Evolutionary conservation across 257 asterid genomes (phyloP), one percentile per base, ranked within the genome.

Genomic region (Salvia rosmarinus): DNA sequence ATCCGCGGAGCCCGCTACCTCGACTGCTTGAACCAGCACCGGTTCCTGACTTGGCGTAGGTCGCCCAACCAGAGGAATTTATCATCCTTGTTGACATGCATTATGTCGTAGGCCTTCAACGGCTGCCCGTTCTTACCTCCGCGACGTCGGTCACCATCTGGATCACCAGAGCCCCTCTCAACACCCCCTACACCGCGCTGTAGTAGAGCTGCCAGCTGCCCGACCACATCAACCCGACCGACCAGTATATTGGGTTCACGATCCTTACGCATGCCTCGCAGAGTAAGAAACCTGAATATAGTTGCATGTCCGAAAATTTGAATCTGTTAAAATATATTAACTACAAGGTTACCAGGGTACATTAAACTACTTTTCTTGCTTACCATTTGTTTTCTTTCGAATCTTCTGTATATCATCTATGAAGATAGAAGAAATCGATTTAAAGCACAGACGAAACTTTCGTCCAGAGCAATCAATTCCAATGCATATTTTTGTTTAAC

Each of bases 241-340:
- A 88, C 20, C 98, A 96, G 77, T 84, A 79, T 14, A 86, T 84
- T 68, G 98, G 96, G 58, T 92, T 89, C 67, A 92, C 90, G 21
- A 92, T 89, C 50, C 98, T 68, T 13, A 96, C 98, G 40, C 98
- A 92, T 0, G 98, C 96, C 76, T 92, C 98, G 75, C 86, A 89
- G 4, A 89, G 74, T 35, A 92, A 47, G 7, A 96, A 96, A 92
- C 80, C 90, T 80, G 55, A 92, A 92, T 72, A 89, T 82, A 40
- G 82, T 95, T 92, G 90, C 81, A 82, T 2, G n/a, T n/a, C n/a
- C n/a, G n/a, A n/a, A n/a, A n/a, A n/a, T n/a, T n/a, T n/a, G n/a
- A n/a, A n/a, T n/a, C n/a, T n/a, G n/a, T n/a, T n/a, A n/a, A n/a
- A n/a, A n/a, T n/a, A n/a, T n/a, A n/a, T n/a, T n/a, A n/a, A n/a